These are phyloP conservation scores for Pterothamnion heteromorphum DNA, from an alignment of 31 red algal species.

Conservation along the genomic window DNA sequence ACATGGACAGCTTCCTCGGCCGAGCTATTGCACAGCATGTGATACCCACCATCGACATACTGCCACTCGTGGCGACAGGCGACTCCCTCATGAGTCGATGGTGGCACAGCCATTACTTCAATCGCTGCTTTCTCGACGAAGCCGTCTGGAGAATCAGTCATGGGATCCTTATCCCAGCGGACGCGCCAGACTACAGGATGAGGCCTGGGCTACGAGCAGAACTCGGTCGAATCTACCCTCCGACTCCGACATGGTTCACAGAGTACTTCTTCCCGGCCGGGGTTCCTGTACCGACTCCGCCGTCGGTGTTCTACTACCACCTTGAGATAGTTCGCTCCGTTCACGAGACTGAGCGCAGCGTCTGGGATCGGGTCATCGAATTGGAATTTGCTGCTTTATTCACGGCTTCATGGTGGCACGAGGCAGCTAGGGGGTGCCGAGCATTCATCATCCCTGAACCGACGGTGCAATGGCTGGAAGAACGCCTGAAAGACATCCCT, in stretches of 20 bases:
- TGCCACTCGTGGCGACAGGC: neutral
- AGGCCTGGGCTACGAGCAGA: neutral
- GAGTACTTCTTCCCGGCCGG: slow-evolving; percentile 1
- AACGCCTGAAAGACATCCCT: neutral
- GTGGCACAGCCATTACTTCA: neutral
- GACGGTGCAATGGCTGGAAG: neutral
- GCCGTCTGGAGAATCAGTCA: neutral
- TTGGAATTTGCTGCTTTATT: neutral
- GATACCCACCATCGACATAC: neutral
- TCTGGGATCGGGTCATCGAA: neutral
- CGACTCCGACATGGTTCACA: neutral
- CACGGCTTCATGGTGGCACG: neutral
- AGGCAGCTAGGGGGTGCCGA: neutral
- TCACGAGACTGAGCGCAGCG: neutral
- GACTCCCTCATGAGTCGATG: neutral
- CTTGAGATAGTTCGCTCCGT: neutral
- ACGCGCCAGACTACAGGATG: neutral
- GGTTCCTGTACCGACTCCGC: neutral
- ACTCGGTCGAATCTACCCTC: neutral
- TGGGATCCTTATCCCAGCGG: neutral
- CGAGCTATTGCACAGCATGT: neutral
- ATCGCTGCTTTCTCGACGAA: neutral
- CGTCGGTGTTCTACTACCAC: too few species aligned
- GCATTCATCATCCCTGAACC: neutral
- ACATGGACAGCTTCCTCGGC: neutral